Evolutionary conservation across 2,329 filamentous ascomycete genomes (phyloP).

Genomic region (Claviceps arundinis): DNA sequence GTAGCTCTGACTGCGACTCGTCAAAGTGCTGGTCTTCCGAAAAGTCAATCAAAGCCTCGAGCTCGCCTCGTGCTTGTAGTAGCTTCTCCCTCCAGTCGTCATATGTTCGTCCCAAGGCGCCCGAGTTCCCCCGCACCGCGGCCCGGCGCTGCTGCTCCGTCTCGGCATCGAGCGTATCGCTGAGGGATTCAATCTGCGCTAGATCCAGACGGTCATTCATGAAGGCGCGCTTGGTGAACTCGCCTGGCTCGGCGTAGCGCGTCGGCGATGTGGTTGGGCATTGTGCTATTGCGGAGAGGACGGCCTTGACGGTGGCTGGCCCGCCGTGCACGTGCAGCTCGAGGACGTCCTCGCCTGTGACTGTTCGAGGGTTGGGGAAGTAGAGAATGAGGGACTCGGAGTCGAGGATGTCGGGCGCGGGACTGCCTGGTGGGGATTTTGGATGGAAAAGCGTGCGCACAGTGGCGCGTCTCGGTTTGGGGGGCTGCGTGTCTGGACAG

Average conservation of each 20-base stretch:
- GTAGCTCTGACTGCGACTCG: conserved; percentile 61
- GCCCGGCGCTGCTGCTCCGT: conserved; percentile 89
- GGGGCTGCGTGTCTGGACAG: conserved; percentile 32
- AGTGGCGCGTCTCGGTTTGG: conserved; percentile 45
- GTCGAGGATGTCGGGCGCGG: conserved; percentile 45
- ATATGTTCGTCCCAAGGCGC: conserved; percentile 59
- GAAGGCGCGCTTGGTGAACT: conserved; percentile 90
- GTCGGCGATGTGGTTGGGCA: conserved; percentile 32
- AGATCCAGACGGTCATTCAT: conserved; percentile 75
- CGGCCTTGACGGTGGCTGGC: conserved; percentile 73
- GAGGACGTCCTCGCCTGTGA: conserved; percentile 84
- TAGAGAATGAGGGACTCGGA: conserved; percentile 68
- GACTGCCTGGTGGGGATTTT: conserved; percentile 15
- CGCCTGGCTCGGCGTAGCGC: conserved; percentile 85
- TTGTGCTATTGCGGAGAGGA: conserved; percentile 61
- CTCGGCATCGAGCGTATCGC: conserved; percentile 51
- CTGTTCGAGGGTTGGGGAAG: conserved; percentile 69
- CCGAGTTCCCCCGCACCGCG: conserved; percentile 66
- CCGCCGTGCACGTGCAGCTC: conserved; percentile 95
- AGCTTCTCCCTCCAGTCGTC: conserved; percentile 69
- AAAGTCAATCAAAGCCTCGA: conserved; percentile 95
- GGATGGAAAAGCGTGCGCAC: conserved; percentile 61
- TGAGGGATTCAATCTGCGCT: conserved; percentile 62
- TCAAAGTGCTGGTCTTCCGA: conserved; percentile 96
- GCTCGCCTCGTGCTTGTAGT: conserved; percentile 70